These are phyloP conservation scores for Erythrobasidium hasegawianum DNA, from an alignment of 1,284 basidiomycete species.

Conservation along the genomic window DNA sequence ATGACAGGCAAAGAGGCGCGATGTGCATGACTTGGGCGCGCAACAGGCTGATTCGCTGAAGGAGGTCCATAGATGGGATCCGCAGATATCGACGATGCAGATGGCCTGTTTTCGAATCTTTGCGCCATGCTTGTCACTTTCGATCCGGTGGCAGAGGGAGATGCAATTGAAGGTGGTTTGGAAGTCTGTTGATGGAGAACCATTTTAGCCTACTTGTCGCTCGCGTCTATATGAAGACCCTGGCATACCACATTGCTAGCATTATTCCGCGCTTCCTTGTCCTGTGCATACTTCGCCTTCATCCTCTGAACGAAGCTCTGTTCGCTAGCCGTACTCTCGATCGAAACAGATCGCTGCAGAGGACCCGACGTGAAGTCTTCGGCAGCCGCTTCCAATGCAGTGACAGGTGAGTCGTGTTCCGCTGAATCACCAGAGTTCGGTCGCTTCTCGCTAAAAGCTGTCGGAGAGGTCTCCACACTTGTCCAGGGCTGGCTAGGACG, in stretches of 20 bases:
- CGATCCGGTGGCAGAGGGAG: background rate
- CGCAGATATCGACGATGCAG: background rate
- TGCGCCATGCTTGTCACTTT: conserved; percentile 32
- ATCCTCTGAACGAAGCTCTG: conserved; percentile 32
- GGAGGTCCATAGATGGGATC: background rate
- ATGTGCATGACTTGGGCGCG: conserved; percentile 9
- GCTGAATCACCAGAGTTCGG: background rate
- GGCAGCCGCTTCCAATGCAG: background rate
- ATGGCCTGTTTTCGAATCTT: conserved; percentile 12
- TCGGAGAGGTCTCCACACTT: background rate
- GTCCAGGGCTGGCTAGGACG: background rate
- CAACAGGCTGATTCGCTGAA: background rate
- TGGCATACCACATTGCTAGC: background rate
- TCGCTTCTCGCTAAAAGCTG: background rate
- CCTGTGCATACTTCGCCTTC: conserved; percentile 30
- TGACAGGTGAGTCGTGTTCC: background rate
- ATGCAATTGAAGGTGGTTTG: background rate
- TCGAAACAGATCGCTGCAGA: conserved; percentile 15
- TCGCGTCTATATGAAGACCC: background rate
- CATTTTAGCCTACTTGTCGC: background rate
- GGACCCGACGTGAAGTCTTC: background rate
- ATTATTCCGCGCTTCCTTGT: conserved; percentile 11
- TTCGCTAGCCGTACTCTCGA: conserved; percentile 29
- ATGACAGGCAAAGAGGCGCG: conserved; percentile 18
- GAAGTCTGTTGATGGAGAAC: background rate